Evolutionary conservation across 345 rosid species (phyloP), one percentile per base, ranked within the genome.

Genomic region (Moricandia arvensis): DNA sequence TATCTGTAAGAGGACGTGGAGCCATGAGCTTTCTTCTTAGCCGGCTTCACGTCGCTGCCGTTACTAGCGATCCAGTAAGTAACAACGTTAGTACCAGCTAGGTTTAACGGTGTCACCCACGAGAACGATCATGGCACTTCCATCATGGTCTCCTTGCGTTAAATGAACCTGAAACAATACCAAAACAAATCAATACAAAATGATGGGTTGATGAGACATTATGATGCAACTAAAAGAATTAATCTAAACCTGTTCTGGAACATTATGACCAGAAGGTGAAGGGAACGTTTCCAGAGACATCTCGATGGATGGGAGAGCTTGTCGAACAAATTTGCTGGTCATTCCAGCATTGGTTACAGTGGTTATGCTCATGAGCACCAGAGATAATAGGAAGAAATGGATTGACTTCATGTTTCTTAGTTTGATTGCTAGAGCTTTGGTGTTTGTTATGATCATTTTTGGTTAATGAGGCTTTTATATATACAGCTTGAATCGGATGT

Each of bases 91-190:
- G 82, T 71, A 31, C 77, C 83, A 7, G 60, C 83, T 1, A 79
- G 73, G 2, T 82, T 82, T 10, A 80, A 59, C 9, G 35, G 51
- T 0, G 87, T 82, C 9, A 84, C 83, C 87, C 89, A 84, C 1
- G 86, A 84, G 53, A n/a, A 86, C 58, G 3, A 86, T 82, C 41
- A 84, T 73, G 3, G 55, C 87, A 16, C 74, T 47, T 33, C 89
- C 87, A 8, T 70, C 66, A 4, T 68, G 81, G 64, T 86, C 89
- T 24, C 87, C 89, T 69, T 86, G 89, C 0, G 84, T 84, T 3
- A 84, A 13, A 43, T 86, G 87, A 27, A 86, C 89, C 89, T 86
- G 49, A 66, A 12, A 41, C 18, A 63, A 34, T 35, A 35, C 24
- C 8, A 4, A 8, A 2, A 13, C 7, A 16, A 43, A 1, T 29